Percentiles rank a stretch among this genome's conserved stretches.
These are phyloP conservation scores for cucumber (Cucumis sativus) DNA, from an alignment of 306 rosid species.

Conservation along the genomic window DNA sequence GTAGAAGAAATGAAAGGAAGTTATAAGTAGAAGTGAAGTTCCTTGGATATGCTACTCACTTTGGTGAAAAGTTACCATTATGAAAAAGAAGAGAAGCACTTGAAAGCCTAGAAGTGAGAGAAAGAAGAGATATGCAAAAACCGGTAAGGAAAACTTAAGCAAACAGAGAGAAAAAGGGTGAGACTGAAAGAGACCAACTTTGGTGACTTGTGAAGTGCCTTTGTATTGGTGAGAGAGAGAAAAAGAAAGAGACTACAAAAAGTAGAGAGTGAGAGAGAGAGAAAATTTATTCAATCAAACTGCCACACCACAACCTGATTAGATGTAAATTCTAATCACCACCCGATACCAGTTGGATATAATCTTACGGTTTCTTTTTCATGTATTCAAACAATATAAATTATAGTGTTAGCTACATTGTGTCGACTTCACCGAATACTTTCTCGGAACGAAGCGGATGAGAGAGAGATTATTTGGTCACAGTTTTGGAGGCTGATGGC, in stretches of 20 bases:
- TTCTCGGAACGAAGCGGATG: neutral
- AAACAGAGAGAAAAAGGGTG: neutral
- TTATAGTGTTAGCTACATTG: too few species aligned
- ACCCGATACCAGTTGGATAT: neutral
- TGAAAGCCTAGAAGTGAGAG: neutral
- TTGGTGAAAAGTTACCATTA: neutral
- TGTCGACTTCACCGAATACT: neutral
- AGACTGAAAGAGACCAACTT: neutral
- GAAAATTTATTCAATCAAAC: neutral
- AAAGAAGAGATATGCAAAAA: neutral
- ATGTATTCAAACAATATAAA: too few species aligned
- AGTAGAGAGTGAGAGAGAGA: neutral
- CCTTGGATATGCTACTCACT: slow-evolving; percentile 1
- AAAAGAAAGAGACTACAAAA: neutral
- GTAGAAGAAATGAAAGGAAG: neutral
- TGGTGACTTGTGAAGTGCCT: slow-evolving; percentile 2
- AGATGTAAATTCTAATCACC: neutral
- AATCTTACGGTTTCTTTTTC: too few species aligned
- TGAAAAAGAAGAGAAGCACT: neutral
- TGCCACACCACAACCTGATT: neutral
- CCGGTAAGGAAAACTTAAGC: slow-evolving; percentile 1
- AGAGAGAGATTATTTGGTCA: neutral
- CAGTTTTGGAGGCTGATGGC: neutral
- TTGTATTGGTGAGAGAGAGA: neutral
- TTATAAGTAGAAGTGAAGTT: slow-evolving; percentile 4